A percentile compares a stretch with the other conserved stretches of the same genome.
Evolutionary conservation across 225 moss, liverwort and hornwort species (phyloP).

Genomic region (Polytrichum formosum): DNA sequence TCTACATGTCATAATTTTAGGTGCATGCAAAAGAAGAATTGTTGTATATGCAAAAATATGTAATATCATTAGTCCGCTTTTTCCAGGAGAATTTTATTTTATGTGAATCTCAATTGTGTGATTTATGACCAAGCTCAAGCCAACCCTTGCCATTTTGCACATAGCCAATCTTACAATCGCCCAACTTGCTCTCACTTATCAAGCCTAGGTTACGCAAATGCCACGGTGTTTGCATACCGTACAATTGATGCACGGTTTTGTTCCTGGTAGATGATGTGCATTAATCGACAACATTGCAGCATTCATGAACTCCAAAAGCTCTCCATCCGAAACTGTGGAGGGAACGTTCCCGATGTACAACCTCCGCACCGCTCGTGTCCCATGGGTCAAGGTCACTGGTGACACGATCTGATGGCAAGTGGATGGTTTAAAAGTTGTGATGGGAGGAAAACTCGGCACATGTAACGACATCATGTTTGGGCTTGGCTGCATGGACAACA

Average conservation of each 20-base stretch:
- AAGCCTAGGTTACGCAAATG: no score
- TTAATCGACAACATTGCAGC: slow-evolving; percentile 84
- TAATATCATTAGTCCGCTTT: no score
- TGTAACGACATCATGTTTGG: slow-evolving; percentile 31
- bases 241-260: slow-evolving; percentile 94
- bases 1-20: no score
- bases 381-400: slow-evolving; percentile 74
- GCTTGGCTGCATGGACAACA: slow-evolving; percentile 39
- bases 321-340: slow-evolving; percentile 82
- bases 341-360: slow-evolving; percentile 89
- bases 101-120: neutral
- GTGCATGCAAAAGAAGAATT: no score
- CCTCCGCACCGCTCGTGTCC: slow-evolving; percentile 71
- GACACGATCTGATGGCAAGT: slow-evolving; percentile 60
- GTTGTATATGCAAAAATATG: no score
- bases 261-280: slow-evolving; percentile 73
- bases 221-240: slow-evolving; percentile 28
- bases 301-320: slow-evolving; percentile 91
- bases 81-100: no score
- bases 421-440: slow-evolving; percentile 57
- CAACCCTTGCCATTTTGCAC: no score
- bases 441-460: slow-evolving; percentile 29
- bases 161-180: no score
- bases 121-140: no score
- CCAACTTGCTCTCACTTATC: no score